Evolutionary conservation across 2,329 filamentous ascomycete genomes (phyloP), one percentile per base, ranked within the genome.

Genomic region (Cytospora paraplurivora): DNA sequence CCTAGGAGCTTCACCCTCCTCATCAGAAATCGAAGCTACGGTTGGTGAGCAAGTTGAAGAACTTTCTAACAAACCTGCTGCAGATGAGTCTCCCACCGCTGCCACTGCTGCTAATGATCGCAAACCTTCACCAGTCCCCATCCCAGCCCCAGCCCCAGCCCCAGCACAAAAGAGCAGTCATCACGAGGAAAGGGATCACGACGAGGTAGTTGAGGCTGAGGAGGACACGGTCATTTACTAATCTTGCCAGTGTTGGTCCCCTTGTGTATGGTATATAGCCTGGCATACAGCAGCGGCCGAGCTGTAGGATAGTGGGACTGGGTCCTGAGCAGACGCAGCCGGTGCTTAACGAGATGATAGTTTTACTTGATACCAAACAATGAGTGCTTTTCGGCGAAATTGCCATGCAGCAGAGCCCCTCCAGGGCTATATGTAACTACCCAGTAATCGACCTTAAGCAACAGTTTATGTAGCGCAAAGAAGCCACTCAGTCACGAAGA

Each of bases 161-260:
- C 68, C 68, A 63, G 60, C 70, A 59, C 69, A 67, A 62, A 75
- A 72, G 66, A 67, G 61, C 52, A 70, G 67, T 35, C 72, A 73
- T 57, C 63, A 58, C 19, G 63, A 64, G 59, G 76, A 78, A 62
- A 80, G 76, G 71, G 81, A 80, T 64, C 73, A 83, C 69, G 83
- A 90, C 65, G 90, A 93, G 71, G 82, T 96, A 68, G 87, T 95
- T 60, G 90, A 92, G 75, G 91, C 89, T 61, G 91, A 92, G 65
- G 93, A 97, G 78, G 93, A 97, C 71, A 93, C 89, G 70, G 92
- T 97, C 59, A 94, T 96, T 65, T 97, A 97, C 79, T 97, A 79
- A 84, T 19, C 52, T 37, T 53, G 44, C 51, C 56, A 49, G 50
- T 27, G 13, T 47, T 19, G 13, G 35, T 15, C 11, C 13, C 19